phyloP scores from a whole-genome alignment of 1,284 basidiomycete species.

The Sparassis latifolia region DNA sequence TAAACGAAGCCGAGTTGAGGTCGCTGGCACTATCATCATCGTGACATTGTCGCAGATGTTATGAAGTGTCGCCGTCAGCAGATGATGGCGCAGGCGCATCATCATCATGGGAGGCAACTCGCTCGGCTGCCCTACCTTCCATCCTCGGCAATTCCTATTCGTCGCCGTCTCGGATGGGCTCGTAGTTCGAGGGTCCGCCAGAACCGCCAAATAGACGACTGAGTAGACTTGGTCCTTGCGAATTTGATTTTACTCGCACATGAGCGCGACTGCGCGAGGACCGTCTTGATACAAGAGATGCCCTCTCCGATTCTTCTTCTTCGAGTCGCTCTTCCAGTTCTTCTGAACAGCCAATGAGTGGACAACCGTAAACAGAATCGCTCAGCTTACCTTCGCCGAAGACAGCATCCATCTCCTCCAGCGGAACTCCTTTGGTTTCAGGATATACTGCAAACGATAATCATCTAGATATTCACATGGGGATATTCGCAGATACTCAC shows the following conservation, averaged over 20 bases:
- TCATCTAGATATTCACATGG: not conserved
- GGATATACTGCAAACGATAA: constrained; percentile 57
- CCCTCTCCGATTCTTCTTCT: constrained; percentile 61
- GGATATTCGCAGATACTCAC: constrained; percentile 28
- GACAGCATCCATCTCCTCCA: constrained; percentile 80
- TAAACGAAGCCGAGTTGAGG: constrained; percentile 1
- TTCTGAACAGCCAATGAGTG: constrained; percentile 27
- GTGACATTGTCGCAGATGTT: constrained; percentile 5
- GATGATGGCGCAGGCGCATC: constrained; percentile 9
- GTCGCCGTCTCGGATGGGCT: constrained; percentile 44
- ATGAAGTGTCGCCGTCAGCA: constrained; percentile 12
- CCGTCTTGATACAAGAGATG: constrained; percentile 44
- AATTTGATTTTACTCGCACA: constrained; percentile 15
- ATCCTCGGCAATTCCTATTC: constrained; percentile 71
- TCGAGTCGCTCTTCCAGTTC: constrained; percentile 60
- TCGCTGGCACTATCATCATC: constrained; percentile 11
- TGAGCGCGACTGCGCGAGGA: constrained; percentile 31
- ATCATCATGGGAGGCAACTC: constrained; percentile 13
- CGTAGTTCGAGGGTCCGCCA: constrained; percentile 40
- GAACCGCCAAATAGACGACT: constrained; percentile 45
- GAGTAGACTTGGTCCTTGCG: constrained; percentile 36
- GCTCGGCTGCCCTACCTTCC: constrained; percentile 27
- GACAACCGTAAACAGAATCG: constrained; percentile 11
- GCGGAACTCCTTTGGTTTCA: constrained; percentile 72
- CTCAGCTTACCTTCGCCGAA: constrained; percentile 64